Percentiles rank a stretch among this genome's conserved stretches.
phyloP scores from a whole-genome alignment of 2,329 filamentous ascomycete genomes.

The Cytospora mali region DNA sequence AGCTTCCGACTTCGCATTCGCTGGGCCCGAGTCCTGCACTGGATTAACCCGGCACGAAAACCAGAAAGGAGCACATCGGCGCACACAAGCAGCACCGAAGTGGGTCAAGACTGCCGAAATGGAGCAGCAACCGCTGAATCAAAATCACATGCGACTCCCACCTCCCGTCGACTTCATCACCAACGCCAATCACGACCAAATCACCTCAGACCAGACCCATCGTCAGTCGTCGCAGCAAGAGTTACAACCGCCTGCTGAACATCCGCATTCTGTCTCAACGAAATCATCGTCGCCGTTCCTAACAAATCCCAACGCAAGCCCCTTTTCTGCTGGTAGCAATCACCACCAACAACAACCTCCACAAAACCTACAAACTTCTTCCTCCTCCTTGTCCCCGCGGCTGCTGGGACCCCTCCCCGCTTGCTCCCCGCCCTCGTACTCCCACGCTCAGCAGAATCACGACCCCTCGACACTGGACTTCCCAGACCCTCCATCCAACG shows the following conservation, averaged over 20 bases:
- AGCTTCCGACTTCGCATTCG: conserved; percentile 17
- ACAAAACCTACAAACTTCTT: conserved; percentile 18
- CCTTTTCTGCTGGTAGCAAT: conserved; percentile 16
- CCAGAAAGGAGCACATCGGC: background rate
- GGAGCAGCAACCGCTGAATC: conserved; percentile 39
- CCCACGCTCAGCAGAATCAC: conserved; percentile 34
- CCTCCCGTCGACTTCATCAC: conserved; percentile 33
- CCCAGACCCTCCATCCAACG: conserved; percentile 40
- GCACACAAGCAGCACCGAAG: conserved; percentile 5
- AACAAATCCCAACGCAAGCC: conserved; percentile 16
- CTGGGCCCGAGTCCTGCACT: conserved; percentile 13
- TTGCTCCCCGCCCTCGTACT: conserved; percentile 43
- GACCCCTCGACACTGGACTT: conserved; percentile 39
- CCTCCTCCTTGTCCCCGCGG: conserved; percentile 31
- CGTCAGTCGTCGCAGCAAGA: conserved; percentile 24
- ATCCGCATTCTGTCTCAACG: conserved; percentile 22
- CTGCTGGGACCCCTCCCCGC: conserved; percentile 33
- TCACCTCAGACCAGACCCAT: conserved; percentile 13
- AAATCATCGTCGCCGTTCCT: conserved; percentile 28
- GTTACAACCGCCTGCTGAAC: conserved; percentile 31
- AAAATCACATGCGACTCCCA: conserved; percentile 50
- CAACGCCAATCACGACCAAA: conserved; percentile 6
- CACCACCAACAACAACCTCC: conserved; percentile 18
- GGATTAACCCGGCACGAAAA: background rate
- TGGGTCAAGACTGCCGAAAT: conserved; percentile 13